phyloP scores from a whole-genome alignment of 2,329 filamentous ascomycete species.

The Truncatella angustata region DNA sequence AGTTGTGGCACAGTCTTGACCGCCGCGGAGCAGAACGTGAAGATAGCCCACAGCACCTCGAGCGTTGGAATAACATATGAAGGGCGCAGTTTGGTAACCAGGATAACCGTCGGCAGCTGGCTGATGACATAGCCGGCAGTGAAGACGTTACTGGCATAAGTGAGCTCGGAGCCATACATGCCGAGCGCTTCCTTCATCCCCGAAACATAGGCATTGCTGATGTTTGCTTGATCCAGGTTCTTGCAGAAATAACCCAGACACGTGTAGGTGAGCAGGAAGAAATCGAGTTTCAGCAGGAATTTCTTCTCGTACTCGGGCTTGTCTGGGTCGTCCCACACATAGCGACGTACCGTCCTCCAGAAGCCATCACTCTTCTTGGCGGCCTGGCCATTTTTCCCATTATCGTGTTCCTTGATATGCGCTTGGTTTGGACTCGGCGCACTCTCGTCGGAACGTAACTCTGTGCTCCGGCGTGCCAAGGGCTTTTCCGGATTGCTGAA shows the following conservation, averaged over 20 bases:
- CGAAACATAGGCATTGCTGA: constrained; percentile 25
- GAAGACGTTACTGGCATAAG: constrained; percentile 18
- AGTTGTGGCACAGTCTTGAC: constrained; percentile 15
- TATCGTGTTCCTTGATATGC: no score
- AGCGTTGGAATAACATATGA: constrained; percentile 24
- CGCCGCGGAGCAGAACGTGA: constrained; percentile 24
- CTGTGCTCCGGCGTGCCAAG: no score
- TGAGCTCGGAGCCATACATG: constrained; percentile 23
- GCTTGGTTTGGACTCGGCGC: no score
- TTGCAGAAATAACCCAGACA: constrained; percentile 6
- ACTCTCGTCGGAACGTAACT: no score
- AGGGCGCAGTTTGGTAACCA: background rate
- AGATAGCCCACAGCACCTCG: constrained; percentile 22
- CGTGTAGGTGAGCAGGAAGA: background rate
- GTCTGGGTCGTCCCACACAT: constrained; percentile 29
- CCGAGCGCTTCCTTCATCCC: constrained; percentile 23
- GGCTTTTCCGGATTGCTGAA: no score
- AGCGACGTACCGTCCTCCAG: constrained; percentile 19
- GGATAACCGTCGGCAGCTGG: background rate
- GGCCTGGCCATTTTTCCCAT: background rate
- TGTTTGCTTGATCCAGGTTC: constrained; percentile 23
- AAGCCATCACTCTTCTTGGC: background rate
- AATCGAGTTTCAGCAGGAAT: constrained; percentile 11
- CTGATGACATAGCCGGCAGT: constrained; percentile 5
- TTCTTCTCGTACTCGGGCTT: constrained; percentile 18